phyloP scores from a whole-genome alignment of 305 asterid species.

The Solanum hybrid region DNA sequence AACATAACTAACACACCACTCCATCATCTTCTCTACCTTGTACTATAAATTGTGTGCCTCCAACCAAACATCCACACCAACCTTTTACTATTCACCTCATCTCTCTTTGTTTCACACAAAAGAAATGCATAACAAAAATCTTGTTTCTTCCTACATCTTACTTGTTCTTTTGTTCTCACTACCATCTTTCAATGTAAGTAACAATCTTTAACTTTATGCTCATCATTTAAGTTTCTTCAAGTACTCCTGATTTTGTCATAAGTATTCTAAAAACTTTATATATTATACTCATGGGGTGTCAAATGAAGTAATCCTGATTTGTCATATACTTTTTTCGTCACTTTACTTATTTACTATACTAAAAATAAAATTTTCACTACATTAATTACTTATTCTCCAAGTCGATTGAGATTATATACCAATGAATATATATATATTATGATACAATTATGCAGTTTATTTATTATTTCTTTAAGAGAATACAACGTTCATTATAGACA shows the following conservation, averaged over 20 bases:
- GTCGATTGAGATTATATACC: background rate
- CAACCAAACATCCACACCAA: conserved; percentile 26
- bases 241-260: background rate
- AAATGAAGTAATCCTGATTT: background rate
- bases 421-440: background rate
- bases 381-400: background rate
- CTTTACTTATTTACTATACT: background rate
- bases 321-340: background rate
- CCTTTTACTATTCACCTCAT: conserved; percentile 11
- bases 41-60: conserved; percentile 31
- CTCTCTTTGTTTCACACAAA: conserved; percentile 3
- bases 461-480: background rate
- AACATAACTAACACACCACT: background rate
- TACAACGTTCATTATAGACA: background rate
- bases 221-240: background rate
- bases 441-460: background rate
- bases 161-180: conserved; percentile 4
- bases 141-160: conserved; percentile 4
- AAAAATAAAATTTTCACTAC: background rate
- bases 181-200: conserved; percentile 23
- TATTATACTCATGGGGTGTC: background rate
- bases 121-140: background rate
- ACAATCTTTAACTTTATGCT: background rate
- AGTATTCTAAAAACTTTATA: background rate
- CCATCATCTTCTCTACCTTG: background rate